Evolutionary conservation across 2,329 filamentous ascomycete genomes (phyloP).

Genomic region (Pseudogymnoascus sp.): DNA sequence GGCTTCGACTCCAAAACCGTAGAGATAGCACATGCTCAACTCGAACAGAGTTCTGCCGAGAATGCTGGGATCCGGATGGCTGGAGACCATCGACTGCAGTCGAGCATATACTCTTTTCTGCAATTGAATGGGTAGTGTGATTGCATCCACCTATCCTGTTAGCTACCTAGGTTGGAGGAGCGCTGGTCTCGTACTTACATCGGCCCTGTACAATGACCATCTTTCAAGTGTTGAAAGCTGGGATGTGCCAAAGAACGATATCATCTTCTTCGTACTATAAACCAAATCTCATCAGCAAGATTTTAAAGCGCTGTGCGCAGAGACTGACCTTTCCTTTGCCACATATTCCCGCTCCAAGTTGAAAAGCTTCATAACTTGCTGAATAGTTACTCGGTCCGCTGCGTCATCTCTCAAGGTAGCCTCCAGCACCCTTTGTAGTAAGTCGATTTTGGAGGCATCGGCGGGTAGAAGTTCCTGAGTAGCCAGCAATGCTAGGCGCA

Average conservation of each 20-base stretch:
- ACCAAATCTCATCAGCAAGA: not conserved
- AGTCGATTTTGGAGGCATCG: not conserved
- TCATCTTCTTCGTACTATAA: not conserved
- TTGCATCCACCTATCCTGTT: not conserved
- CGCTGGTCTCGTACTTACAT: not conserved
- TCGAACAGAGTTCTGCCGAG: not conserved
- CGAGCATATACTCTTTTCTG: not conserved
- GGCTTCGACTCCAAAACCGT: not conserved
- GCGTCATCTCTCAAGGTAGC: not conserved
- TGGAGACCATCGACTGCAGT: not conserved
- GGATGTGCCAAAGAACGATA: not conserved
- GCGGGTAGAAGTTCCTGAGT: not conserved
- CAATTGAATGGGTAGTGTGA: not conserved
- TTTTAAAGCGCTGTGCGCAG: no score
- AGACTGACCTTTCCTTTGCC: not conserved
- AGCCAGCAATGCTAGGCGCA: conserved; percentile 4
- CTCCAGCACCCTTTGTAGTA: not conserved
- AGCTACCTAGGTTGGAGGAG: not conserved
- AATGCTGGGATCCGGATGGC: not conserved
- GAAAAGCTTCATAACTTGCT: conserved; percentile 2
- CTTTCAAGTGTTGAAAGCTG: conserved; percentile 1
- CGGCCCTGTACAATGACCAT: conserved; percentile 1
- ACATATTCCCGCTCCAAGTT: not conserved
- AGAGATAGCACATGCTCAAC: conserved; percentile 3
- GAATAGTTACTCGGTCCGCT: not conserved